A percentile compares a stretch with the other conserved stretches of the same genome.
Conservation (phyloP, 2,329 filamentous ascomycete genomes). For the Phaeosphaeria sp. region DNA sequence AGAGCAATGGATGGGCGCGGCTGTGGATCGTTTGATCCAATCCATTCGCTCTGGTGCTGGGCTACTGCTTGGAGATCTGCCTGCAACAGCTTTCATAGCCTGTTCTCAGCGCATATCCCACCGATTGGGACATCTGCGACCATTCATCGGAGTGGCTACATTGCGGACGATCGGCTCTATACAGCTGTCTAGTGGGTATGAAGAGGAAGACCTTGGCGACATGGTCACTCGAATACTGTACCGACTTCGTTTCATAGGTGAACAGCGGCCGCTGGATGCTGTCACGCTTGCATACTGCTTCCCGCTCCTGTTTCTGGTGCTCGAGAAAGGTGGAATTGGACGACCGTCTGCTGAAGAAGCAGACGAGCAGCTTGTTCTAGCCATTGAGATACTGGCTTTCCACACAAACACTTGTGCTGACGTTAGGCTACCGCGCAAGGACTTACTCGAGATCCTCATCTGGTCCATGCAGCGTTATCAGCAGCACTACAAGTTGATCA, state of each 20-base stretch:
- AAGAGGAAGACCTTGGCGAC: slow-evolving; percentile 78
- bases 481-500: slow-evolving; percentile 94
- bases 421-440: slow-evolving; percentile 74
- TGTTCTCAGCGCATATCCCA: slow-evolving; percentile 77
- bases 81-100: slow-evolving; percentile 78
- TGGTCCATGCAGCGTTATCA: slow-evolving; percentile 85
- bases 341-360: slow-evolving; percentile 72
- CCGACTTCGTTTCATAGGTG: slow-evolving; percentile 84
- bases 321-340: slow-evolving; percentile 80
- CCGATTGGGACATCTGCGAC: slow-evolving; percentile 76
- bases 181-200: slow-evolving; percentile 73
- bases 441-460: slow-evolving; percentile 75
- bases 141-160: slow-evolving; percentile 87
- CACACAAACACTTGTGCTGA: slow-evolving; percentile 84
- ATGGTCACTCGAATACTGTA: slow-evolving; percentile 90
- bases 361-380: slow-evolving; percentile 88
- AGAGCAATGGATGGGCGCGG: slow-evolving; percentile 84
- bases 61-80: slow-evolving; percentile 79
- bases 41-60: slow-evolving; percentile 81
- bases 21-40: slow-evolving; percentile 74
- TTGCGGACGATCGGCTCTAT: slow-evolving; percentile 78
- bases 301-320: slow-evolving; percentile 78
- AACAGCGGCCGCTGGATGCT: slow-evolving; percentile 91
- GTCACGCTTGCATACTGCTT: slow-evolving; percentile 88
- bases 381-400: slow-evolving; percentile 85